Evolutionary conservation across 495 filamentous ascomycete species (phyloP), one percentile per base, ranked within the genome.

Genomic region (Aspergillus baeticus): DNA sequence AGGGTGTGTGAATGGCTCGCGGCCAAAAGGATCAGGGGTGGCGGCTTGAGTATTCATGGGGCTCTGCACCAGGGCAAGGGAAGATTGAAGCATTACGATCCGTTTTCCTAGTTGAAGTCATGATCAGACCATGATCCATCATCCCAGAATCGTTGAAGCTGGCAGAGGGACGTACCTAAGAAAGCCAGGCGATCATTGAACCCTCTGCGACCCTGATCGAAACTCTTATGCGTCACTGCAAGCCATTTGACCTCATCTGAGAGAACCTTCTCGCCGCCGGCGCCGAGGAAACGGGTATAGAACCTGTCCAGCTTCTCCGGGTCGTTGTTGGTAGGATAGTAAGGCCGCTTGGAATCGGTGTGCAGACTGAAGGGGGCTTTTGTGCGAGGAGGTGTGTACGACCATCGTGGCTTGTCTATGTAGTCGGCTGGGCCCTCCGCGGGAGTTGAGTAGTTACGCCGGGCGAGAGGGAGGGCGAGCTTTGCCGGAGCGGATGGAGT

Each of bases 151-250:
- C 18, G 23, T 1, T 0, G 7, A 22, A 18, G 13, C 47, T 14
- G 37, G 2, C 37, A 26, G 18, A 21, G 35, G n/a, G n/a, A n/a
- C 37, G 63, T 82, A 96, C 94, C 94, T 35, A 96, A 76, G 59
- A 88, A 92, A n/a, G 88, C 87, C 69, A 99, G 78, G 54, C 92
- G 84, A 57, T 96, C 92, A 70, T 98, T 99, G 76, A 89, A 96
- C 10, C 92, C 92, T 76, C 92, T 85, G 65, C 91, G 79, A 45
- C 91, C 94, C 63, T 97, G 91, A 73, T 98, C 94, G 69, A 96
- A 98, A 72, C 91, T 96, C 84, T 97, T 97, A 71, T 99, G 94
- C 36, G 94, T 99, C 54, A 99, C 83, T 10, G 93, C 92, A 61
- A 97, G 80, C 94, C 93, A 99, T 73, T 97, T 96, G 61, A 93